These are phyloP conservation scores for Ilex aquifolium DNA, from an alignment of 257 asterid genomes.

Conservation along the genomic window DNA sequence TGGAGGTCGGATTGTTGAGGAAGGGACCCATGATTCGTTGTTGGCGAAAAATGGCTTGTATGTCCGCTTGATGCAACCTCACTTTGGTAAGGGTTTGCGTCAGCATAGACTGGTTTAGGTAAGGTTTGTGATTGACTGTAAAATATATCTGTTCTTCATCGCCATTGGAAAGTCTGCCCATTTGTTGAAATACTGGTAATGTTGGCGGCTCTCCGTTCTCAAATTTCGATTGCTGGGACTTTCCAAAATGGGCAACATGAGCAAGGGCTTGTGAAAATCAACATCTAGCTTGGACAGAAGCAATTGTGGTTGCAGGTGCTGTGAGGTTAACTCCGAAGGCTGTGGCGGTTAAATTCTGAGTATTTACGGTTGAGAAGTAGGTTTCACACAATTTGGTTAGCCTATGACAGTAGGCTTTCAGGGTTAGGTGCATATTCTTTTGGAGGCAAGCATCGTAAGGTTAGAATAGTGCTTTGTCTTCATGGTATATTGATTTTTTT, in stretches of 20 bases:
- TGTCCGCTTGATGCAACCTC: slow-evolving; percentile 96
- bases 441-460: slow-evolving; percentile 42
- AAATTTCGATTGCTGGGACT: slow-evolving; percentile 5
- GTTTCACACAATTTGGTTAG: slow-evolving; percentile 30
- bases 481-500: slow-evolving; percentile 50
- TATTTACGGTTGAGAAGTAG: slow-evolving; percentile 20
- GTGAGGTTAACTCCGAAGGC: no score
- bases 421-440: slow-evolving; percentile 68
- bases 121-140: slow-evolving; percentile 2
- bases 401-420: slow-evolving; percentile 27
- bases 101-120: slow-evolving; percentile 70
- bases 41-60: slow-evolving; percentile 78
- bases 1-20: slow-evolving; percentile 96
- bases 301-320: no score
- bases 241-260: slow-evolving; percentile 11
- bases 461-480: slow-evolving; percentile 34
- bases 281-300: background rate
- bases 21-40: slow-evolving; percentile 79
- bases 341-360: background rate
- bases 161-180: slow-evolving; percentile 3
- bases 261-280: background rate
- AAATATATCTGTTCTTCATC: background rate
- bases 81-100: slow-evolving; percentile 86
- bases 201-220: slow-evolving; percentile 5
- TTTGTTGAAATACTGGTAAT: no score